Evolutionary conservation across 2,329 filamentous ascomycete genomes (phyloP).

Genomic region (Aquanectria penicillioides): DNA sequence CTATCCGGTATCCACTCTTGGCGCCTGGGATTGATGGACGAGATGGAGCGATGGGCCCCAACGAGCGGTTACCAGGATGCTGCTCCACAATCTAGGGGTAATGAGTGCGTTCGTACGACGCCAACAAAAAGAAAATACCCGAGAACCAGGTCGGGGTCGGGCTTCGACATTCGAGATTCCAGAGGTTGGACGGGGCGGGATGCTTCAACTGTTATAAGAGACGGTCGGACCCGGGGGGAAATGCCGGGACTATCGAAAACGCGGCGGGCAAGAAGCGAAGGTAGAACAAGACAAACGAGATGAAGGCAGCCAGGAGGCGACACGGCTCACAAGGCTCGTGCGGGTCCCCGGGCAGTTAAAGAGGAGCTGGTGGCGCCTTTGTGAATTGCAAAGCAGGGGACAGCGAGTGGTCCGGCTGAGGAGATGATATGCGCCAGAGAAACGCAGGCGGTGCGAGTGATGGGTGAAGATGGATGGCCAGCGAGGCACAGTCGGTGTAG

Average conservation of each 20-base stretch:
- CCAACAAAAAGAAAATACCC: conserved; percentile 1
- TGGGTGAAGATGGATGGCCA: neutral
- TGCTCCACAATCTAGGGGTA: conserved; percentile 16
- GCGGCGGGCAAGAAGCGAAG: conserved; percentile 30
- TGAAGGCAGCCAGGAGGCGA: conserved; percentile 28
- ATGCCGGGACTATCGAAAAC: conserved; percentile 13
- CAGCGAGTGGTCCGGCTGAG: conserved; percentile 9
- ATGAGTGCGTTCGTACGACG: conserved; percentile 14
- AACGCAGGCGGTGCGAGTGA: too few relatives aligned
- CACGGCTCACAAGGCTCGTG: conserved; percentile 29
- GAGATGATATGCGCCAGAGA: conserved; percentile 1
- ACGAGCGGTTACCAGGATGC: conserved; percentile 10
- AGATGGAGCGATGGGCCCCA: conserved; percentile 13
- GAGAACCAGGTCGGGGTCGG: neutral
- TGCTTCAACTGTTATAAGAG: too few relatives aligned
- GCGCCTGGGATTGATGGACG: conserved; percentile 23
- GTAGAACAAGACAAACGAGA: conserved; percentile 27
- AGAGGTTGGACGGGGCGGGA: too few relatives aligned
- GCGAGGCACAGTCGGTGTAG: too few relatives aligned
- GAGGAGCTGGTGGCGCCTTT: conserved; percentile 22
- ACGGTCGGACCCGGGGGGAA: conserved; percentile 1
- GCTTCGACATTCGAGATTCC: neutral
- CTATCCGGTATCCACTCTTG: conserved; percentile 41
- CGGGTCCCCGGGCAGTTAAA: conserved; percentile 19
- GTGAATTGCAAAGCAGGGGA: conserved; percentile 11